These are phyloP conservation scores for Scenedesmus sp. DNA, from an alignment of 163 green algal genomes.

Conservation along the genomic window DNA sequence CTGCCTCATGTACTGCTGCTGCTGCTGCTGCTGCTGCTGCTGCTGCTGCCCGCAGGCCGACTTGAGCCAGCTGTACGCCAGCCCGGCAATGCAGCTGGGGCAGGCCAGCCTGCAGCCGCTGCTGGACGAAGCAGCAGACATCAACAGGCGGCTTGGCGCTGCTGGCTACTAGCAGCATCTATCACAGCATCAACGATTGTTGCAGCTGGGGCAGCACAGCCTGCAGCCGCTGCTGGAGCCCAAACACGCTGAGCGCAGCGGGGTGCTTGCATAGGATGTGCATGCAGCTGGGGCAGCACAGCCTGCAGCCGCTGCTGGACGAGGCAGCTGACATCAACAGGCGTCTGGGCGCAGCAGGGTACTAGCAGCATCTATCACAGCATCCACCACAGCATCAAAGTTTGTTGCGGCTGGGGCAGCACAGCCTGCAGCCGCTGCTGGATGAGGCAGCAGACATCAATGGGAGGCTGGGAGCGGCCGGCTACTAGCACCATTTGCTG, in stretches of 20 bases:
- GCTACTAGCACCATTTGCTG: not conserved
- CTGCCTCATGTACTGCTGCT: not conserved
- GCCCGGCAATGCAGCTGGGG: too few species aligned
- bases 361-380: too few species aligned
- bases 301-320: not conserved
- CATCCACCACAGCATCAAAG: too few species aligned
- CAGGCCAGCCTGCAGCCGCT: slow-evolving; percentile 6
- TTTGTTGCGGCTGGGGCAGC: too few species aligned
- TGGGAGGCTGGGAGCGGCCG: not conserved
- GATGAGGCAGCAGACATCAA: slow-evolving; percentile 30
- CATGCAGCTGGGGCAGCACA: not conserved
- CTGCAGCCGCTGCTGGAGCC: too few species aligned
- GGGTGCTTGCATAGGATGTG: not conserved
- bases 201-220: not conserved
- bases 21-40: not conserved
- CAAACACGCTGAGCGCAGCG: too few species aligned
- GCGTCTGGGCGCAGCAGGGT: too few species aligned
- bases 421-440: slow-evolving; percentile 16
- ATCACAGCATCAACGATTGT: not conserved
- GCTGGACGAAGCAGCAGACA: slow-evolving; percentile 32
- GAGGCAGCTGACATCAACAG: too few species aligned
- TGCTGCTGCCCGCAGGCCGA: too few species aligned
- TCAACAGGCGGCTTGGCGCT: slow-evolving; percentile 3
- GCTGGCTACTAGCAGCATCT: not conserved
- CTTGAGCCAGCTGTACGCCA: too few species aligned